Evolutionary conservation across 768 basidiomycete species (phyloP).

Genomic region (Macrolepiota dolichaula): DNA sequence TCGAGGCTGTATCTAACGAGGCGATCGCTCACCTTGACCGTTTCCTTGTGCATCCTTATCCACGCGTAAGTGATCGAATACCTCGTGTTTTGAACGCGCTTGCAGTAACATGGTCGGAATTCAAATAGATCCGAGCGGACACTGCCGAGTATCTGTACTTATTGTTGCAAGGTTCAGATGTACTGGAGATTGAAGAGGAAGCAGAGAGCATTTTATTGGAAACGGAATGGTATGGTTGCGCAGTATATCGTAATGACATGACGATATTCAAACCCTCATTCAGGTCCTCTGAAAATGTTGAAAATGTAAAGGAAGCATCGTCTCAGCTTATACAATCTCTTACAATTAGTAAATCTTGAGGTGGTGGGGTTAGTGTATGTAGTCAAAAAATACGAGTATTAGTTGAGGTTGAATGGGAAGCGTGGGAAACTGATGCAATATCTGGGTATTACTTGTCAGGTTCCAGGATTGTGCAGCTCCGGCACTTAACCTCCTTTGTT

Average conservation of each 20-base stretch:
- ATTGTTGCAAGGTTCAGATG: slow-evolving; percentile 68
- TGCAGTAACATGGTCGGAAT: slow-evolving; percentile 9
- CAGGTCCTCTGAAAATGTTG: slow-evolving; percentile 48
- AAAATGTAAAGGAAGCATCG: slow-evolving; percentile 35
- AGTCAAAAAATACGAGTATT: neutral
- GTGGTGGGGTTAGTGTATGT: neutral
- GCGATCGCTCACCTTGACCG: slow-evolving; percentile 43
- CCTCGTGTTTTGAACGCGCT: slow-evolving; percentile 13
- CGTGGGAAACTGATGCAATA: slow-evolving; percentile 12
- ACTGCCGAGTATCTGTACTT: slow-evolving; percentile 85
- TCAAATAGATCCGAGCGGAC: slow-evolving; percentile 65
- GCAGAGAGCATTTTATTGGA: slow-evolving; percentile 71
- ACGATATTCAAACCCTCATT: neutral
- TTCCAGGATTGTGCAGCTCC: slow-evolving; percentile 3
- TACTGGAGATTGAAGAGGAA: slow-evolving; percentile 53
- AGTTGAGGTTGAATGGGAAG: neutral
- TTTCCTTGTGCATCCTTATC: slow-evolving; percentile 80
- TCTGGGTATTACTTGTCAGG: neutral
- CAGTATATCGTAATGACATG: neutral
- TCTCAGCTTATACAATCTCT: slow-evolving; percentile 30
- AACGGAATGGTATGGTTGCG: slow-evolving; percentile 68
- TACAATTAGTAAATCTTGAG: neutral
- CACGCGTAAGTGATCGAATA: slow-evolving; percentile 53
- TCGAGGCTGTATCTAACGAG: slow-evolving; percentile 41
- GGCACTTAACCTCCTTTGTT: neutral